These are phyloP conservation scores for Chiua virens DNA, from an alignment of 768 basidiomycete species.

Conservation along the genomic window DNA sequence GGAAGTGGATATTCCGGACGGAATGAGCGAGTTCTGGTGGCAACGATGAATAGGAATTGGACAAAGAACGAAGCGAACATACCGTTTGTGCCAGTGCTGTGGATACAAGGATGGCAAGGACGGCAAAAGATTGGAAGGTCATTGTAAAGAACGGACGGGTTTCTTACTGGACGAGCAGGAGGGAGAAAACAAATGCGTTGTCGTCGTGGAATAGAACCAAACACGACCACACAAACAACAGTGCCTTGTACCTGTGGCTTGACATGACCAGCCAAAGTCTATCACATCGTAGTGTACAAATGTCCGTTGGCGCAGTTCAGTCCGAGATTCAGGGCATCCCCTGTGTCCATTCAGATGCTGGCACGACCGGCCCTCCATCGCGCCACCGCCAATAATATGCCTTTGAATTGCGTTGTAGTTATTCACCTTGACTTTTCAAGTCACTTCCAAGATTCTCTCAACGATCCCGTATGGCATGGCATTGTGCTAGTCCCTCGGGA, in stretches of 20 bases:
- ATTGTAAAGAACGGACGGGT: conserved; percentile 32
- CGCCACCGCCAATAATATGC: too few species aligned
- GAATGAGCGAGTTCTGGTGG: conserved; percentile 56
- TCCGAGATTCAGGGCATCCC: too few species aligned
- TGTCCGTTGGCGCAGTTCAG: background rate
- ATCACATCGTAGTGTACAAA: too few species aligned
- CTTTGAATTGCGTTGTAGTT: conserved; percentile 3
- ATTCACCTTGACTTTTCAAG: too few species aligned
- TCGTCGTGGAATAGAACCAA: background rate
- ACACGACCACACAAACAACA: conserved; percentile 5
- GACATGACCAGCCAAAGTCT: too few species aligned
- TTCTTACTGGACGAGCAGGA: too few species aligned
- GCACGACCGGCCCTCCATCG: too few species aligned
- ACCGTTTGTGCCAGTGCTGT: conserved; percentile 53
- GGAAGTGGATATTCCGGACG: conserved; percentile 53
- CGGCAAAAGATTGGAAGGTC: conserved; percentile 52
- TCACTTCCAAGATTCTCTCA: too few species aligned
- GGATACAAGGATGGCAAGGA: conserved; percentile 52
- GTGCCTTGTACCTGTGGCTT: background rate
- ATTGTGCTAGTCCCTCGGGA: conserved; percentile 7
- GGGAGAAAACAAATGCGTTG: too few species aligned
- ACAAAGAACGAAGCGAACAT: background rate
- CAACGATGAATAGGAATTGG: background rate
- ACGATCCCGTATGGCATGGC: too few species aligned
- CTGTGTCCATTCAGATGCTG: too few species aligned